phyloP scores from a whole-genome alignment of 2,329 filamentous ascomycete species.

The Fusarium pseudocircinatum region DNA sequence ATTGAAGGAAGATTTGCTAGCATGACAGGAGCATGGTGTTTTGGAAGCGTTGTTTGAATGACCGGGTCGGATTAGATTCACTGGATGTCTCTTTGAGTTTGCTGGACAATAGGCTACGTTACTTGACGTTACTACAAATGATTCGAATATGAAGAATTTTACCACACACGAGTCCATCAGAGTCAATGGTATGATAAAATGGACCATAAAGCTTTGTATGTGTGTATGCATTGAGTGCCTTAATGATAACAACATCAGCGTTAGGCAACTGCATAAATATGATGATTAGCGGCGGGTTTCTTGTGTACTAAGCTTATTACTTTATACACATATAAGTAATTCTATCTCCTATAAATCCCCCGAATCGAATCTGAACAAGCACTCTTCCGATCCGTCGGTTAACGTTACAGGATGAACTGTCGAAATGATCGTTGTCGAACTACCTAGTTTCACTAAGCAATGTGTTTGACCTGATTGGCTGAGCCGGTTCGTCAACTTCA shows the following conservation, averaged over 20 bases:
- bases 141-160: neutral
- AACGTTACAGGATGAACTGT: neutral
- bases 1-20: slow-evolving; percentile 14
- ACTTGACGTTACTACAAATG: slow-evolving; percentile 14
- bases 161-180: neutral
- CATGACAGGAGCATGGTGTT: slow-evolving; percentile 46
- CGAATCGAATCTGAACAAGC: neutral
- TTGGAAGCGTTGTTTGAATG: slow-evolving; percentile 38
- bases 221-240: neutral
- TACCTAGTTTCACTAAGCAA: neutral
- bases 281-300: neutral
- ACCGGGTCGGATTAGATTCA: slow-evolving; percentile 14
- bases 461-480: slow-evolving; percentile 5
- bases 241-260: neutral
- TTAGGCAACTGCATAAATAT: neutral
- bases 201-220: neutral
- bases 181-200: neutral
- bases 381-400: neutral
- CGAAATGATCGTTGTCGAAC: neutral
- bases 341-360: neutral
- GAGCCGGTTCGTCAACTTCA: neutral
- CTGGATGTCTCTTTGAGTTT: slow-evolving; percentile 25
- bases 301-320: neutral
- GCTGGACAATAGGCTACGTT: slow-evolving; percentile 22
- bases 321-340: neutral